Evolutionary conservation across 345 rosid genomes (phyloP).

Genomic region (Angophora floribunda): DNA sequence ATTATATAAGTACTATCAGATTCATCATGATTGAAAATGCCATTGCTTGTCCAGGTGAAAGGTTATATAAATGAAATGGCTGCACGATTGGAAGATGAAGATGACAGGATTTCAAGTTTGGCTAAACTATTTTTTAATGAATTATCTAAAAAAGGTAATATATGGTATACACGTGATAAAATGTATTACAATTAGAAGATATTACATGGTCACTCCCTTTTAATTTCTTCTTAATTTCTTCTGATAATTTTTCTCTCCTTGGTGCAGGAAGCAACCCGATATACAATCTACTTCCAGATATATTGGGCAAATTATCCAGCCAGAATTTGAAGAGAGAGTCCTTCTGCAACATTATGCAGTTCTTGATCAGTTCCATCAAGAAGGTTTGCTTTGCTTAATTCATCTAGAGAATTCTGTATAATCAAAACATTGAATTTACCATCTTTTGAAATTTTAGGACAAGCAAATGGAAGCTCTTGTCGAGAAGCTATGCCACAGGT

Average conservation of each 20-base stretch:
- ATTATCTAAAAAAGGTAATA: slow-evolving; percentile 87
- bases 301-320: slow-evolving; percentile 71
- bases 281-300: slow-evolving; percentile 94
- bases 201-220: background rate
- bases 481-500: slow-evolving; percentile 97
- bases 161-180: background rate
- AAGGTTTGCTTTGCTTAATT: slow-evolving; percentile 35
- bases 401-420: background rate
- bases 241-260: background rate
- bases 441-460: slow-evolving; percentile 41
- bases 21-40: background rate
- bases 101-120: slow-evolving; percentile 82
- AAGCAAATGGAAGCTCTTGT: slow-evolving; percentile 98
- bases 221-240: slow-evolving; percentile 5
- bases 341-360: slow-evolving; percentile 93
- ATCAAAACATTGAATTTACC: background rate
- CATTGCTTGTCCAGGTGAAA: slow-evolving; percentile 62
- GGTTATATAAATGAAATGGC: slow-evolving; percentile 97
- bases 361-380: slow-evolving; percentile 89
- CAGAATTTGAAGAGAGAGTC: slow-evolving; percentile 68
- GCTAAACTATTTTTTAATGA: slow-evolving; percentile 91
- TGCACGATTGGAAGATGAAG: slow-evolving; percentile 69
- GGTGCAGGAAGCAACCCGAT: slow-evolving; percentile 87
- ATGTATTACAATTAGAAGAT: background rate
- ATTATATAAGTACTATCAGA: background rate